A percentile compares a stretch with the other conserved stretches of the same genome.
phyloP scores from a whole-genome alignment of 2,329 filamentous ascomycete species.

The Pseudofabraea citricarpa region DNA sequence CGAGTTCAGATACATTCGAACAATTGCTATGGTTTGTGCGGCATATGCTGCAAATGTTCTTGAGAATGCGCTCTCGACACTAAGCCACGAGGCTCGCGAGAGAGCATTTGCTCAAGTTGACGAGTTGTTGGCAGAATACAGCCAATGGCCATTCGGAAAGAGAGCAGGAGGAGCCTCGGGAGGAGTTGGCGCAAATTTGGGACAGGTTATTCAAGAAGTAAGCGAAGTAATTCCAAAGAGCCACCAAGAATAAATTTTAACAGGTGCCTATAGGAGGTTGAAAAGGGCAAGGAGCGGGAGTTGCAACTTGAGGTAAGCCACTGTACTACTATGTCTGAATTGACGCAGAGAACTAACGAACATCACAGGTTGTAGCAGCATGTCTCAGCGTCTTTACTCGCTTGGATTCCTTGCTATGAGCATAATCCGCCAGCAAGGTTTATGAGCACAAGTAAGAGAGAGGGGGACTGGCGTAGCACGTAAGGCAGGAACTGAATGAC shows the following conservation, averaged over 20 bases:
- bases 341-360: conserved; percentile 8
- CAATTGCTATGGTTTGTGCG: conserved; percentile 93
- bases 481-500: no score
- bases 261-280: conserved; percentile 70
- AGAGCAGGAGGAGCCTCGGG: conserved; percentile 67
- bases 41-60: conserved; percentile 97
- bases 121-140: conserved; percentile 91
- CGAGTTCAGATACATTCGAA: conserved; percentile 89
- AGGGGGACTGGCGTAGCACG: no score
- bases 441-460: no score
- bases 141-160: conserved; percentile 92
- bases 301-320: conserved; percentile 82
- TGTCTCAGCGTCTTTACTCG: conserved; percentile 97
- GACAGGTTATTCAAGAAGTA: conserved; percentile 76
- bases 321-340: conserved; percentile 28
- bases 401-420: conserved; percentile 84
- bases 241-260: no score
- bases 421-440: no score
- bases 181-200: conserved; percentile 88
- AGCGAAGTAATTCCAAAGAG: no score
- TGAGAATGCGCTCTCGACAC: conserved; percentile 91
- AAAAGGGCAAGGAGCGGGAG: conserved; percentile 84
- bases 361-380: conserved; percentile 68
- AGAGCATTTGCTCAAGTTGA: conserved; percentile 96
- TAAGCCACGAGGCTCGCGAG: conserved; percentile 91